Evolutionary conservation across 2,329 filamentous ascomycete species (phyloP).

Genomic region (Zopfia rhizophila): DNA sequence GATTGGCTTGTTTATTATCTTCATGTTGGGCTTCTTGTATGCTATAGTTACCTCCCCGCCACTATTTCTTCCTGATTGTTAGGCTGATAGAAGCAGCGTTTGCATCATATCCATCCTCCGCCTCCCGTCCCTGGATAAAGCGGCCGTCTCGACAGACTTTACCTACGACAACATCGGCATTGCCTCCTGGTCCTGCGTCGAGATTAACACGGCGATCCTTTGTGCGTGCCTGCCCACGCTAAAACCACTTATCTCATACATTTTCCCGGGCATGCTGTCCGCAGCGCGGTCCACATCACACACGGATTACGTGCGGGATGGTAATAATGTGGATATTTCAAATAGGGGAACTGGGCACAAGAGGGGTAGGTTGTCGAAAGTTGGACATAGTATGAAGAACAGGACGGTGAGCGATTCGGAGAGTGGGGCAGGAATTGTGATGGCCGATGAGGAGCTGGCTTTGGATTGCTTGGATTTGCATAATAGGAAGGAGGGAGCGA

Average conservation of each 20-base stretch:
- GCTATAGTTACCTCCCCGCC: slow-evolving; percentile 1
- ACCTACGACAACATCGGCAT: slow-evolving; percentile 9
- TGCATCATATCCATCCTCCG: slow-evolving; percentile 14
- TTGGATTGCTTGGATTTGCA: too few species aligned
- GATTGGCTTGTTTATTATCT: slow-evolving; percentile 32
- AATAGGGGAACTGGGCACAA: too few species aligned
- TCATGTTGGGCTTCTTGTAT: slow-evolving; percentile 39
- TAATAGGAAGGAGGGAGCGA: too few species aligned
- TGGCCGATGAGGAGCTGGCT: too few species aligned
- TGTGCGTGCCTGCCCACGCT: slow-evolving; percentile 11
- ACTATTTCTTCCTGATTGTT: background rate
- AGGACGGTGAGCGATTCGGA: too few species aligned
- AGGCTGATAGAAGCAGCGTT: slow-evolving; percentile 1
- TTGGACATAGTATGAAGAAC: too few species aligned
- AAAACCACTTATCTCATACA: slow-evolving; percentile 7
- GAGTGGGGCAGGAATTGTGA: too few species aligned
- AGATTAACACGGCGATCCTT: slow-evolving; percentile 13
- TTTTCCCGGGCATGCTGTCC: slow-evolving; percentile 9
- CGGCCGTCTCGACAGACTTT: slow-evolving; percentile 4
- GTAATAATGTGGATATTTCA: too few species aligned
- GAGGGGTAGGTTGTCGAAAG: too few species aligned
- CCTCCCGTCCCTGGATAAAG: slow-evolving; percentile 1
- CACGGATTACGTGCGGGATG: slow-evolving; percentile 7
- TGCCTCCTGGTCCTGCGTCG: slow-evolving; percentile 11
- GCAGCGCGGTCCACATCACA: background rate